Conservation (phyloP, 495 filamentous ascomycete species). For the Xylaria sp. region DNA sequence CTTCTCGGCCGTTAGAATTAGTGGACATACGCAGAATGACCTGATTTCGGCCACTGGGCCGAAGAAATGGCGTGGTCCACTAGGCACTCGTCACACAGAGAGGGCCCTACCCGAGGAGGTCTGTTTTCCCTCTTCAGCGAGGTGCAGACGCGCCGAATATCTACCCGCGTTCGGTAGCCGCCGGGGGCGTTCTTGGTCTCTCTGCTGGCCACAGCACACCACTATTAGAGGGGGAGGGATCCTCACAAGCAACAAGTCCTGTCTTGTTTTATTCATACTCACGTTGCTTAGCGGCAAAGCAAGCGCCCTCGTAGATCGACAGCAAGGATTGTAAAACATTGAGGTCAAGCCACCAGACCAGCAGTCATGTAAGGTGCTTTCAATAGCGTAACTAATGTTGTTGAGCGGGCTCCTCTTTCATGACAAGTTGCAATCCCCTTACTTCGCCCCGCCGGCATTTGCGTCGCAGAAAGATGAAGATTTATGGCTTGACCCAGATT, state of each 20-base stretch:
- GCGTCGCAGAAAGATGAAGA: conserved; percentile 17
- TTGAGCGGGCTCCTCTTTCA: not conserved
- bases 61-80: conserved; percentile 30
- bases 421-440: not conserved
- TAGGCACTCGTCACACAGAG: conserved; percentile 21
- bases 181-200: not conserved
- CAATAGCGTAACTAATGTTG: not conserved
- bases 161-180: conserved; percentile 15
- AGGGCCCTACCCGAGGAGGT: conserved; percentile 28
- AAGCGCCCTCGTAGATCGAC: conserved; percentile 19
- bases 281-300: conserved; percentile 23
- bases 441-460: conserved; percentile 10
- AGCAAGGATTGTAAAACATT: conserved; percentile 15
- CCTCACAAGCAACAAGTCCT: conserved; percentile 3
- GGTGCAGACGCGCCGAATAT: conserved; percentile 19
- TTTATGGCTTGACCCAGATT: conserved; percentile 17
- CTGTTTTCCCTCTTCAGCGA: conserved; percentile 20
- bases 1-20: conserved; percentile 32
- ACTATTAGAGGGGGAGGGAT: not conserved
- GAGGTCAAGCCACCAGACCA: not conserved
- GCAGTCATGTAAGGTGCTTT: conserved; percentile 18
- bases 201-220: not conserved
- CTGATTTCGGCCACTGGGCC: conserved; percentile 27
- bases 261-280: not conserved
- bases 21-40: conserved; percentile 25